Evolutionary conservation across 257 asterid species (phyloP).

Genomic region (Nicotiana attenuata): DNA sequence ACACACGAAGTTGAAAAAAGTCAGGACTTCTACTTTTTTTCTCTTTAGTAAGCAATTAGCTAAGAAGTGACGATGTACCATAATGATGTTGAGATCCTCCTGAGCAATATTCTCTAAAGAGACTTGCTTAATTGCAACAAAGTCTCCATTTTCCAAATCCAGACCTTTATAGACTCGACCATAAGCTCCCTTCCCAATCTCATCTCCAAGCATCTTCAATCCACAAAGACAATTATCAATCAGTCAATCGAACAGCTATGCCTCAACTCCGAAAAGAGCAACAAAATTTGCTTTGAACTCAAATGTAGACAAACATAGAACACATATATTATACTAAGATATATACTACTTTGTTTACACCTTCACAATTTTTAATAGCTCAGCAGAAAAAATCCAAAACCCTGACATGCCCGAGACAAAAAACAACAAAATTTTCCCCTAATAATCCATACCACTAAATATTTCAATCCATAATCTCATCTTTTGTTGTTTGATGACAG

Average conservation of each 20-base stretch:
- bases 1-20: not conserved
- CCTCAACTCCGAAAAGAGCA: not conserved
- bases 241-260: not conserved
- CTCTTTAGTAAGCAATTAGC: conserved; percentile 10
- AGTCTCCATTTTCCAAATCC: conserved; percentile 97
- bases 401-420: not conserved
- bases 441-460: not conserved
- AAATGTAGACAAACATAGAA: not conserved
- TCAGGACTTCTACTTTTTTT: not conserved
- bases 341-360: not conserved
- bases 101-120: conserved; percentile 91
- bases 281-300: not conserved
- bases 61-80: conserved; percentile 38
- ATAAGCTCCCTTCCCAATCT: conserved; percentile 97
- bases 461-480: not conserved
- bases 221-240: not conserved
- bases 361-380: not conserved
- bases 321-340: not conserved
- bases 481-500: too few relatives aligned
- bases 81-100: conserved; percentile 80
- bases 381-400: not conserved
- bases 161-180: conserved; percentile 97
- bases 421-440: not conserved
- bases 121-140: conserved; percentile 96
- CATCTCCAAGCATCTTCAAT: conserved; percentile 89